Percentiles rank a stretch among this genome's conserved stretches.
phyloP scores from a whole-genome alignment of 2,329 filamentous ascomycete species.

The Pyrenophora seminiperda region DNA sequence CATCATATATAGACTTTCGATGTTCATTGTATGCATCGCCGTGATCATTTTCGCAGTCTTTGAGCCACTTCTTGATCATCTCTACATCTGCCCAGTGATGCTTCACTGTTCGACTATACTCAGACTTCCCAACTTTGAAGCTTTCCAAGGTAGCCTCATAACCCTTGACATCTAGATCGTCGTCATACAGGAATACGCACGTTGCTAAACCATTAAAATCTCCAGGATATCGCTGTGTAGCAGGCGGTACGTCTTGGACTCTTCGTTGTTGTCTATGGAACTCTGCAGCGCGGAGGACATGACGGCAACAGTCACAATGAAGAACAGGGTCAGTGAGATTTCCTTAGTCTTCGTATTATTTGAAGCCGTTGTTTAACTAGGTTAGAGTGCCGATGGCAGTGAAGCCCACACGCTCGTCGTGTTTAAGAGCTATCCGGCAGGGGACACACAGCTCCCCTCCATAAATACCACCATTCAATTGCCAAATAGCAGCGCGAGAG shows the following conservation, averaged over 20 bases:
- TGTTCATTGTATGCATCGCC: constrained; percentile 2
- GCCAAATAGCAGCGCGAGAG: not conserved
- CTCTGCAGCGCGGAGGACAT: constrained; percentile 3
- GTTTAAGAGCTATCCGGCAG: constrained; percentile 4
- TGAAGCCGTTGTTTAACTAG: constrained; percentile 5
- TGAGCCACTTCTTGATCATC: constrained; percentile 3
- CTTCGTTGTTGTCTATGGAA: not conserved
- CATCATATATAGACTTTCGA: not conserved
- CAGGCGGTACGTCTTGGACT: not conserved
- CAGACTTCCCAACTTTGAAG: not conserved
- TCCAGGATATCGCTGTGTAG: not conserved
- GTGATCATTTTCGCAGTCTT: constrained; percentile 2
- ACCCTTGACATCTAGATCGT: not conserved
- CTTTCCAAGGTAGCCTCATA: not conserved
- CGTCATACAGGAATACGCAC: constrained; percentile 5
- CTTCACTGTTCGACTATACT: not conserved
- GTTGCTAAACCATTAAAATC: not conserved
- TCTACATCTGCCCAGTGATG: constrained; percentile 4
- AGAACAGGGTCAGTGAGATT: constrained; percentile 5
- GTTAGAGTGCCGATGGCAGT: not conserved
- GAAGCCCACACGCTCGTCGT: constrained; percentile 4
- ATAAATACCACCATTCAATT: not conserved
- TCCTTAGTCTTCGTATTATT: not conserved
- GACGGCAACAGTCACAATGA: constrained; percentile 6
- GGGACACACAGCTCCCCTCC: constrained; percentile 8